Evolutionary conservation across 345 rosid genomes (phyloP).

Genomic region (Eutrema yunnanense): DNA sequence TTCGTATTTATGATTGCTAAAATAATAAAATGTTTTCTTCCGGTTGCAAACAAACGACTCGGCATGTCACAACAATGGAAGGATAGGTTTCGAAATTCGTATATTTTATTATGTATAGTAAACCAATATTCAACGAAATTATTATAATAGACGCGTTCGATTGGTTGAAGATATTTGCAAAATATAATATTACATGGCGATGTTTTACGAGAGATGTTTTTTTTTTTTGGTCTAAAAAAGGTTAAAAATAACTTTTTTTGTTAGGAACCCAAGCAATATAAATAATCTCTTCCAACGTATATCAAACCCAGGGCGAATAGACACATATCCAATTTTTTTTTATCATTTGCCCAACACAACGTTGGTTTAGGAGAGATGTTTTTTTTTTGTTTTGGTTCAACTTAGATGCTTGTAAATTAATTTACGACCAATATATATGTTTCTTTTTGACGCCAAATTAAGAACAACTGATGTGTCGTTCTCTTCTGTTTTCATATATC

Average conservation of each 20-base stretch:
- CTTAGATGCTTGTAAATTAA: neutral
- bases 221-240: too few species aligned
- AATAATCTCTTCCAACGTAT: too few species aligned
- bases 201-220: neutral
- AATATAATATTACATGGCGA: neutral
- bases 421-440: too few species aligned
- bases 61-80: conserved; percentile 9
- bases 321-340: too few species aligned
- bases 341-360: too few species aligned
- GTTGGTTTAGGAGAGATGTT: too few species aligned
- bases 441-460: neutral
- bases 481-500: neutral
- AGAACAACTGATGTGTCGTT: neutral
- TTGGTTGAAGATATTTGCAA: neutral
- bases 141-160: neutral
- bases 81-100: neutral
- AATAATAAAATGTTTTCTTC: neutral
- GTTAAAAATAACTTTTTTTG: too few species aligned
- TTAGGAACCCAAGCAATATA: too few species aligned
- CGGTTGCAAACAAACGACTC: neutral
- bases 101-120: neutral
- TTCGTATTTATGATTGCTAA: neutral
- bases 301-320: too few species aligned
- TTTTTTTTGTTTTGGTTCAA: too few species aligned
- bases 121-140: neutral